Evolutionary conservation across 2,329 filamentous ascomycete species (phyloP), one percentile per base, ranked within the genome.

Genomic region (Beauveria australis): DNA sequence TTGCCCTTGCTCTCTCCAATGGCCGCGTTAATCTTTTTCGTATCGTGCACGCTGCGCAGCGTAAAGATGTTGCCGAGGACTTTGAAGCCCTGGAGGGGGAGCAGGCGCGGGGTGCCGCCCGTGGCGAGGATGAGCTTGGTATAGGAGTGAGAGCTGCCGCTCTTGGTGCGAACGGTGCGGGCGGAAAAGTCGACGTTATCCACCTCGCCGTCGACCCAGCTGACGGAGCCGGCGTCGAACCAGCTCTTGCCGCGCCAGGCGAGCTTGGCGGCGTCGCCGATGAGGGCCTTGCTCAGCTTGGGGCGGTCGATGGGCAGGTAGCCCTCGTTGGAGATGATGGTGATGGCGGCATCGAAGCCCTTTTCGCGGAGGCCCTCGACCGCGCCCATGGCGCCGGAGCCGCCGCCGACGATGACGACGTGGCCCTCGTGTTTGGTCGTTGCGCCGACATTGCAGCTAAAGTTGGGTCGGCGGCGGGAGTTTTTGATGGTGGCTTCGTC

Each of bases 211-310:
- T 81, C 69, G 7, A 88, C 75, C 65, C 84, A 76, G n/a, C 82
- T 77, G 12, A 89, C 77, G 18, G 76, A 78, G 18, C 79, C 83
- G 10, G 75, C 75, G 61, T 86, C 86, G 74, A 90, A 97, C 83
- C 89, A 97, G 40, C 87, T 84, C 64, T 85, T 81, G 58, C 89
- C 83, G 63, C 94, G 83, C 81, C 87, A 89, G 47, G 88, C 85
- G 48, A 96, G 76, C 76, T 96, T 96, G 49, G 82, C 81, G 1
- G 85, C 74, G 70, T 99, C 93, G 7, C 89, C 85, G 64, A 97
- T 82, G 14, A 99, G 80, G 0, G 93, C 91, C 76, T 99, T 99
- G 70, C 92, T 97, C 47, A 99, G 82, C 79, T 97, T 97, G 12
- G 94, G 91, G 22, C 94, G 86, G 76, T 99, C 94, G 67, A 97